Percentiles rank a stretch among this genome's conserved stretches.
These are phyloP conservation scores for Naumovozyma baii DNA, from an alignment of 805 yeast species.

Conservation along the genomic window DNA sequence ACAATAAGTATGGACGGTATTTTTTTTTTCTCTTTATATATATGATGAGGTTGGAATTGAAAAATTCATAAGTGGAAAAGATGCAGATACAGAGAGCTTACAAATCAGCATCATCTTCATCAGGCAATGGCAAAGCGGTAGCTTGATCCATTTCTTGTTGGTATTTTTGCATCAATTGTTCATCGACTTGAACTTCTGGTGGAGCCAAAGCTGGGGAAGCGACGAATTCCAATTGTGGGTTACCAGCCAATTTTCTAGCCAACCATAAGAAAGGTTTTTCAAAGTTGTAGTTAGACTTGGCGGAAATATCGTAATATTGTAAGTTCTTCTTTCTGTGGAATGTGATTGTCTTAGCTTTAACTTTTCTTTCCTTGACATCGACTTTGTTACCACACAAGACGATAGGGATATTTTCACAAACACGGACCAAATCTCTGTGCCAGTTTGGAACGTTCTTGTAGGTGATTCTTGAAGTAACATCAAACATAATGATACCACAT, in stretches of 20 bases:
- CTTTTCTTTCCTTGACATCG: constrained; percentile 99
- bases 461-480: constrained; percentile 98
- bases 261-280: constrained; percentile 99
- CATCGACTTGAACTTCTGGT: constrained; percentile 97
- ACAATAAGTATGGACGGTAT: too few species aligned
- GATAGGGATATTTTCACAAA: constrained; percentile 98
- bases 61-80: background rate
- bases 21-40: too few species aligned
- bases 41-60: background rate
- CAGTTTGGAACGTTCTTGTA: constrained; percentile 99
- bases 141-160: constrained; percentile 99
- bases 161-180: constrained; percentile 93
- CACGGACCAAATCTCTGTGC: constrained; percentile 99
- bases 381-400: constrained; percentile 99
- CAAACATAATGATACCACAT: constrained; percentile 99
- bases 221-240: constrained; percentile 95
- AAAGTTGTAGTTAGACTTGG: constrained; percentile 98
- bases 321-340: constrained; percentile 99
- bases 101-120: constrained; percentile 99
- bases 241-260: constrained; percentile 97
- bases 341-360: constrained; percentile 98
- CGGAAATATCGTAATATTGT: constrained; percentile 98
- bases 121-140: constrained; percentile 98
- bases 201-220: constrained; percentile 99
- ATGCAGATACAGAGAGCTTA: constrained; percentile 31